Conservation (phyloP, 768 basidiomycete genomes). For the Trametes meyenii region DNA sequence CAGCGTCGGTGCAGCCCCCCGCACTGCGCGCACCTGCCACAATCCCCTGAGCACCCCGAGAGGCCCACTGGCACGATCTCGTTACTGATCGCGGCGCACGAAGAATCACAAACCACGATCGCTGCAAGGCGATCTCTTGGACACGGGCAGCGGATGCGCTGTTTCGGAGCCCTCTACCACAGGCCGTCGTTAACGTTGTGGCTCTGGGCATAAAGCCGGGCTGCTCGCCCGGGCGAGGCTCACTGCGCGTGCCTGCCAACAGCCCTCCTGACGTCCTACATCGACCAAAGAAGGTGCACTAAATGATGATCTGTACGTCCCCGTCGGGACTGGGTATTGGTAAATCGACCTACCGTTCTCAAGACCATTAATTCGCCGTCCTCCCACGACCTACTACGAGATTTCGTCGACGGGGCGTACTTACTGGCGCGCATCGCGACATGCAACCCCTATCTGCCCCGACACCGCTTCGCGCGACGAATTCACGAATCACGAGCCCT, state of each 20-base stretch:
- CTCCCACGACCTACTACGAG: no score
- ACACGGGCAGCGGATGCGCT: neutral
- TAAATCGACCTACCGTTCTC: no score
- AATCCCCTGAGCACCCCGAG: slow-evolving; percentile 7
- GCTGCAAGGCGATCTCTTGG: slow-evolving; percentile 2
- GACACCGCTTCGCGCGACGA: neutral
- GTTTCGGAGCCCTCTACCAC: neutral
- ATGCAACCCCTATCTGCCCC: no score
- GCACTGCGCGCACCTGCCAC: neutral
- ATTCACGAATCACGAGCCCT: neutral
- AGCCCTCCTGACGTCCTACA: neutral
- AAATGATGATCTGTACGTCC: no score
- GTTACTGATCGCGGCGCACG: neutral
- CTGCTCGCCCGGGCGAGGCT: neutral
- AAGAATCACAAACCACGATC: slow-evolving; percentile 3
- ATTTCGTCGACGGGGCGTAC: no score
- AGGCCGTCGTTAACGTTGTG: neutral
- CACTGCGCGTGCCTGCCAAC: neutral
- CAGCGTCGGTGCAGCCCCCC: slow-evolving; percentile 10
- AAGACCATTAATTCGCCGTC: no score
- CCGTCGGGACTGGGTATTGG: no score
- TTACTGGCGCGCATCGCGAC: no score
- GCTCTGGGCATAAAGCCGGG: neutral
- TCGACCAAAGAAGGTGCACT: no score
- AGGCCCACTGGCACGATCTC: neutral